Conservation (phyloP, 73 alveolate species). For the Paramecium tetraurelia region DNA sequence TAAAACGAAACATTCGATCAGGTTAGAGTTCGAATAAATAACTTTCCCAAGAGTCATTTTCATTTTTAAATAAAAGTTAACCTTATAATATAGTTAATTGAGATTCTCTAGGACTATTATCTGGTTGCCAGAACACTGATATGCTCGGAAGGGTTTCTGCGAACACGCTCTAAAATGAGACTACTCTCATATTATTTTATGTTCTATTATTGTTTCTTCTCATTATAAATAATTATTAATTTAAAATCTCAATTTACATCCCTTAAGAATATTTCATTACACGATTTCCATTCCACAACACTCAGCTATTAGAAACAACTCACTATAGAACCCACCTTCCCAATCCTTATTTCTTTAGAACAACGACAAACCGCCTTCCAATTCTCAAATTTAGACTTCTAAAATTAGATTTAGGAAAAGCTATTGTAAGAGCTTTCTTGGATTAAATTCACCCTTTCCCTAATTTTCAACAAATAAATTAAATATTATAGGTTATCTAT, state of each 20-base stretch:
- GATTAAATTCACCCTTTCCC: background rate
- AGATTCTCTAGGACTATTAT: background rate
- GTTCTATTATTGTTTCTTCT: constrained; percentile 14
- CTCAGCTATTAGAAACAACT: background rate
- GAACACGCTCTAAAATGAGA: background rate
- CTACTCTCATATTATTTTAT: background rate
- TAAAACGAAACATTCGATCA: constrained; percentile 13
- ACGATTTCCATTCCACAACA: background rate
- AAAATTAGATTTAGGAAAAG: background rate
- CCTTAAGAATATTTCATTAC: background rate
- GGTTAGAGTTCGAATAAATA: constrained; percentile 29
- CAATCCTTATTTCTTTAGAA: background rate
- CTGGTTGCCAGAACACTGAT: background rate
- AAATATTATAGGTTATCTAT: background rate
- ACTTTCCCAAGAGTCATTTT: constrained; percentile 32
- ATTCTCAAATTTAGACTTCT: background rate
- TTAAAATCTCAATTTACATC: background rate
- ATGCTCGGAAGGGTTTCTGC: constrained; percentile 21
- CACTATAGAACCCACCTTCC: background rate
- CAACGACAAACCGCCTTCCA: background rate
- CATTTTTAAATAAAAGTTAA: constrained; percentile 1
- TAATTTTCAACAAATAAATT: background rate
- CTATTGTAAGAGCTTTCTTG: background rate
- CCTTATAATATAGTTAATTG: background rate
- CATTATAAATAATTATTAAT: background rate